Conservation (phyloP, 345 rosid genomes). For the Eucalyptus microcorys region DNA sequence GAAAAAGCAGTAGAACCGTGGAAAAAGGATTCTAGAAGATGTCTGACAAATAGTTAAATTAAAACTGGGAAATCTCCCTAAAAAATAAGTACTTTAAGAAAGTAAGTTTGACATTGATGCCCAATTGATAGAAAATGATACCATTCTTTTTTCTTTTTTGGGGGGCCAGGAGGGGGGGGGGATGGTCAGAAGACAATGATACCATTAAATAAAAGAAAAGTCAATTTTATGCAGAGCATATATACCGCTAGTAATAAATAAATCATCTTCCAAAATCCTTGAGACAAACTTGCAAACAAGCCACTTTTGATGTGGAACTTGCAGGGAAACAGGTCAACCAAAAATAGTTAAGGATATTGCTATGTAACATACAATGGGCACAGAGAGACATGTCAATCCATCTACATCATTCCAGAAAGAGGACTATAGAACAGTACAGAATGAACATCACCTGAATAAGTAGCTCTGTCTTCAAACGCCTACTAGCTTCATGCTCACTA, state of each 20-base stretch:
- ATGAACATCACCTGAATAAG: constrained; percentile 72
- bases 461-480: constrained; percentile 98
- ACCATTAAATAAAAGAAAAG: not conserved
- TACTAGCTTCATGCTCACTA: constrained; percentile 98
- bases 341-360: not conserved
- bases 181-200: not conserved
- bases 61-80: not conserved
- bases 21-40: not conserved
- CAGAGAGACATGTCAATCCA: not conserved
- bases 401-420: not conserved
- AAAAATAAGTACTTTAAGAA: not conserved
- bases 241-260: not conserved
- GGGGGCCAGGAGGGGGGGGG: too few species aligned
- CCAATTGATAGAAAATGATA: not conserved
- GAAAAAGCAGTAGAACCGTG: not conserved
- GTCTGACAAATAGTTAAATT: not conserved
- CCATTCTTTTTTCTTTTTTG: not conserved
- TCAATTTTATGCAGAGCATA: not conserved
- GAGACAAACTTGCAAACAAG: not conserved
- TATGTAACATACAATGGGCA: not conserved
- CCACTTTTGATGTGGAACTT: not conserved
- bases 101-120: not conserved
- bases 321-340: not conserved
- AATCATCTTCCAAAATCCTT: not conserved
- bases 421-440: not conserved